Percentiles rank a stretch among this genome's conserved stretches.
These are phyloP conservation scores for Syzygium aqueum DNA, from an alignment of 345 rosid species.

Conservation along the genomic window DNA sequence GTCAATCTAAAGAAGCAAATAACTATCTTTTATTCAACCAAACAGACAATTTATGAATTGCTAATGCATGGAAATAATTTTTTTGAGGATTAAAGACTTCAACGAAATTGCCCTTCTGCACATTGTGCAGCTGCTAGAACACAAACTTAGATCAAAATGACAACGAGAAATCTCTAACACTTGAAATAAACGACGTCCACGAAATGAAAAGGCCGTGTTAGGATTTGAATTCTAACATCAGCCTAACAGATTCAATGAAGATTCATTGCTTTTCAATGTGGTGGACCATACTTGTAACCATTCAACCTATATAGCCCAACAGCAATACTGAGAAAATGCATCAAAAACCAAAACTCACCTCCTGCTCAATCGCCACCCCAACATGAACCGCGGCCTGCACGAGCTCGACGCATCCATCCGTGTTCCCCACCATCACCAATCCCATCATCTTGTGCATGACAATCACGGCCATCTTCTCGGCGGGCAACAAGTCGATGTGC, in stretches of 20 bases:
- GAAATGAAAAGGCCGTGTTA: background rate
- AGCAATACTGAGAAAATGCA: background rate
- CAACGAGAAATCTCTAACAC: background rate
- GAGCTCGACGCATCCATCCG: conserved; percentile 65
- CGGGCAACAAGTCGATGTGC: conserved; percentile 62
- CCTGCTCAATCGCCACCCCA: conserved; percentile 85
- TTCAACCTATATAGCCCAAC: background rate
- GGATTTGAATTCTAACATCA: background rate
- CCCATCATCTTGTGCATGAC: conserved; percentile 97
- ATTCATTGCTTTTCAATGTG: background rate
- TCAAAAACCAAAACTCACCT: conserved; percentile 31
- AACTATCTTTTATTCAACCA: background rate
- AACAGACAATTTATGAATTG: background rate
- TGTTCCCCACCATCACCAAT: conserved; percentile 55
- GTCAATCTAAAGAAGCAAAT: background rate
- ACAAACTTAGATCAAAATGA: background rate
- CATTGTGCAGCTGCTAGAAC: background rate
- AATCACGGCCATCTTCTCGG: conserved; percentile 91
- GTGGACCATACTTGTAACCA: background rate
- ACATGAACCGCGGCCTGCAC: conserved; percentile 83
- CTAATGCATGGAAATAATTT: background rate
- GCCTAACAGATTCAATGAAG: background rate
- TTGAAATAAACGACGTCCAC: background rate
- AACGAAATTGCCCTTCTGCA: background rate
- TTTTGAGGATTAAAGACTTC: no score